Percentiles rank a stretch among this genome's conserved stretches.
Evolutionary conservation across 345 rosid genomes (phyloP).

Genomic region (Acer negundo): DNA sequence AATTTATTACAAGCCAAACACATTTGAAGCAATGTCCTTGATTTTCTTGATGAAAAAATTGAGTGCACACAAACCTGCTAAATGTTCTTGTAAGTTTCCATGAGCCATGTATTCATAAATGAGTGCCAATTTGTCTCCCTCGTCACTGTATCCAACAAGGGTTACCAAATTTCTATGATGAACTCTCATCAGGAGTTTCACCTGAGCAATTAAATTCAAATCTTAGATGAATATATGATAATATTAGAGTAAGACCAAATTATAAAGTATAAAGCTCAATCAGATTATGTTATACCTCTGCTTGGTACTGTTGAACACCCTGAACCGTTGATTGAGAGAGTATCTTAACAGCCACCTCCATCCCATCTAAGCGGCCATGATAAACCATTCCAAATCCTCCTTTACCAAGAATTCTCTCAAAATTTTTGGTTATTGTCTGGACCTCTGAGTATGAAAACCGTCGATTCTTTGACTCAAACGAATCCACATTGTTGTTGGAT

Average conservation of each 20-base stretch:
- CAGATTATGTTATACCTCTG: slow-evolving; percentile 38
- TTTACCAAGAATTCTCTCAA: slow-evolving; percentile 28
- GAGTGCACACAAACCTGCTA: slow-evolving; percentile 10
- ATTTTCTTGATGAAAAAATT: too few relatives aligned
- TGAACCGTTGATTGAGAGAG: slow-evolving; percentile 22
- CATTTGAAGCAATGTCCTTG: too few relatives aligned
- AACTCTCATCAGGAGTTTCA: slow-evolving; percentile 18
- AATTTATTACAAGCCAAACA: too few relatives aligned
- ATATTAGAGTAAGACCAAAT: background rate
- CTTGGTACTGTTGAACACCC: slow-evolving; percentile 22
- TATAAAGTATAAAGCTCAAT: background rate
- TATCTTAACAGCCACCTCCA: slow-evolving; percentile 37
- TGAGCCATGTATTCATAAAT: slow-evolving; percentile 33
- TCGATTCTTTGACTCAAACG: slow-evolving; percentile 25
- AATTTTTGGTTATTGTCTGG: slow-evolving; percentile 29
- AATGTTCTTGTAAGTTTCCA: slow-evolving; percentile 23
- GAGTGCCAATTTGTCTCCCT: slow-evolving; percentile 22
- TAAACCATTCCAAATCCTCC: slow-evolving; percentile 40
- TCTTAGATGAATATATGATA: background rate
- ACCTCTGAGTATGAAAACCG: slow-evolving; percentile 25
- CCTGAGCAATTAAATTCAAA: slow-evolving; percentile 22
- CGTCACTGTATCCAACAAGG: slow-evolving; percentile 9
- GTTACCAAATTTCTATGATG: slow-evolving; percentile 12
- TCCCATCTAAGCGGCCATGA: slow-evolving; percentile 26
- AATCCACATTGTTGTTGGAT: background rate